These are phyloP conservation scores for Polygonum aviculare DNA, from an alignment of 148 eudicot genomes.

Conservation along the genomic window DNA sequence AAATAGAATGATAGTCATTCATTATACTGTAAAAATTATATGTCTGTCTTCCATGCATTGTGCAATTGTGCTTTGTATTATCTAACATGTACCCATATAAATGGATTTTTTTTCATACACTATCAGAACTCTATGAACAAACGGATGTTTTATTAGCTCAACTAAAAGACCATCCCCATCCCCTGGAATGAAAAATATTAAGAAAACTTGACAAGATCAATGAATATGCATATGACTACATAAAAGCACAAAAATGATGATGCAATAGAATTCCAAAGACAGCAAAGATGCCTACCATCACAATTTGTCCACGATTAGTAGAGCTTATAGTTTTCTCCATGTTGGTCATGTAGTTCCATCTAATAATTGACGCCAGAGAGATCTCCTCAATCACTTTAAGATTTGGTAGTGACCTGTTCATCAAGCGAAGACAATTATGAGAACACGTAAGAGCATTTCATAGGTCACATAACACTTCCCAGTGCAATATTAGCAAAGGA, in stretches of 20 bases:
- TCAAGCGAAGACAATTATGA: not conserved
- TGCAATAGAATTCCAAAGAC: not conserved
- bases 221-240: not conserved
- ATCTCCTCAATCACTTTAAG: slow-evolving; percentile 55
- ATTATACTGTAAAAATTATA: not conserved
- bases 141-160: not conserved
- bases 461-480: not conserved
- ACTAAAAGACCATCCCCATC: not conserved
- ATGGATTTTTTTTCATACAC: not conserved
- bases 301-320: slow-evolving; percentile 58
- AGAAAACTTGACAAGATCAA: not conserved
- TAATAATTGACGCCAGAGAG: slow-evolving; percentile 56
- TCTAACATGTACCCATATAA: not conserved
- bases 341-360: slow-evolving; percentile 82
- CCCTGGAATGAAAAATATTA: not conserved
- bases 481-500: not conserved
- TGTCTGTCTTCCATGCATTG: not conserved
- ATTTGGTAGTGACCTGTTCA: slow-evolving; percentile 68
- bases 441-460: not conserved
- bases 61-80: not conserved
- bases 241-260: not conserved
- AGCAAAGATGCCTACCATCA: slow-evolving; percentile 54
- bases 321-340: slow-evolving; percentile 74
- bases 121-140: not conserved
- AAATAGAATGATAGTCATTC: not conserved